Evolutionary conservation across 2,329 filamentous ascomycete genomes (phyloP).

Genomic region (Phaeophleospora eucalypticola): DNA sequence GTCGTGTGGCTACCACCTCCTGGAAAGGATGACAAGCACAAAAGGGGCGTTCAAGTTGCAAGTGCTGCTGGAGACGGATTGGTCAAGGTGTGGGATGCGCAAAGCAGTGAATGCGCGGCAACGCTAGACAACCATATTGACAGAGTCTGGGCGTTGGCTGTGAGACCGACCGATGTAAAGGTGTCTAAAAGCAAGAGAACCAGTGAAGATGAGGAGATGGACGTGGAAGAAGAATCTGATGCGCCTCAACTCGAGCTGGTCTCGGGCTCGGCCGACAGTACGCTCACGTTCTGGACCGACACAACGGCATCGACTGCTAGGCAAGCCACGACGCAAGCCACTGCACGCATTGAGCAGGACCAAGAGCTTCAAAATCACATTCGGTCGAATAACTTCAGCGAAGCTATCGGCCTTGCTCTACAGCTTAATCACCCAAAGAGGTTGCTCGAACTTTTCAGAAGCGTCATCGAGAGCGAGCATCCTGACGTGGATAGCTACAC

Average conservation of each 20-base stretch:
- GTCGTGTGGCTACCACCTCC: slow-evolving; percentile 73
- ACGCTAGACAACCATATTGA: slow-evolving; percentile 97
- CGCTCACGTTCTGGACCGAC: slow-evolving; percentile 92
- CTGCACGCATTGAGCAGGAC: slow-evolving; percentile 84
- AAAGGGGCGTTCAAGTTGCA: slow-evolving; percentile 66
- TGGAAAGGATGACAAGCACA: slow-evolving; percentile 39
- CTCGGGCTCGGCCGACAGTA: slow-evolving; percentile 88
- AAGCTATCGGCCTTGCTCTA: slow-evolving; percentile 86
- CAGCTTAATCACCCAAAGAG: slow-evolving; percentile 92
- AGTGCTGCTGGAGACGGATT: slow-evolving; percentile 90
- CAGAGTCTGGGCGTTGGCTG: slow-evolving; percentile 83
- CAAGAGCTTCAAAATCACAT: slow-evolving; percentile 93
- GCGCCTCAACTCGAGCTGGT: slow-evolving; percentile 63
- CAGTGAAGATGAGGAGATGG: slow-evolving; percentile 26
- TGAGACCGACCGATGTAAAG: slow-evolving; percentile 51
- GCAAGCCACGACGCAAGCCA: slow-evolving; percentile 67
- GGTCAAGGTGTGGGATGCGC: slow-evolving; percentile 93
- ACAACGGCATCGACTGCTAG: slow-evolving; percentile 77
- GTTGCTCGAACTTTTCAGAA: slow-evolving; percentile 76
- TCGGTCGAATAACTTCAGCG: slow-evolving; percentile 78
- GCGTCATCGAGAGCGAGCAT: slow-evolving; percentile 64
- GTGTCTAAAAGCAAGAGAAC: slow-evolving; percentile 8
- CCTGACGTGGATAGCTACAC: slow-evolving; percentile 61
- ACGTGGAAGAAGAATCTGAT: slow-evolving; percentile 11
- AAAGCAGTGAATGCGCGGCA: slow-evolving; percentile 75